Percentiles rank a stretch among this genome's conserved stretches.
These are phyloP conservation scores for Xylaria longipes DNA, from an alignment of 495 filamentous ascomycete species.

Conservation along the genomic window DNA sequence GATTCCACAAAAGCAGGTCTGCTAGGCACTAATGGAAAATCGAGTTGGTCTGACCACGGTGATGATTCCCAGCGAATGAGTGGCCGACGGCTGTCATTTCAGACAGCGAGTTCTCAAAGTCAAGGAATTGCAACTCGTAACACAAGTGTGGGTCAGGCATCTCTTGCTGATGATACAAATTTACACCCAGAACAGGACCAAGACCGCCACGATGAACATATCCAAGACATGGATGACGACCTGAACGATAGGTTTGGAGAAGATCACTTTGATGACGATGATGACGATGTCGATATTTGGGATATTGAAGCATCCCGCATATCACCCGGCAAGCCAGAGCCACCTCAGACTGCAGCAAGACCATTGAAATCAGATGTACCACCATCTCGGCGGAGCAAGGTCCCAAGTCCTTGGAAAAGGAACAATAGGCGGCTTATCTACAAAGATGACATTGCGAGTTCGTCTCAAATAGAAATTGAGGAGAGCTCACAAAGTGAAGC, in stretches of 20 bases:
- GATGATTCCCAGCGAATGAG: slow-evolving; percentile 22
- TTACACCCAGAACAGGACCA: background rate
- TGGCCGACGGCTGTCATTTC: slow-evolving; percentile 19
- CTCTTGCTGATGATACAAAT: background rate
- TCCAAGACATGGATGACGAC: slow-evolving; percentile 26
- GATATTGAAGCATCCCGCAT: slow-evolving; percentile 52
- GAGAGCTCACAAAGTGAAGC: slow-evolving; percentile 38
- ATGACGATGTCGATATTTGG: slow-evolving; percentile 54
- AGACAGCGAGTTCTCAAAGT: slow-evolving; percentile 19
- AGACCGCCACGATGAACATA: slow-evolving; percentile 2
- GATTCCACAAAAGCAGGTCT: slow-evolving; percentile 35
- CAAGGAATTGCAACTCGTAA: slow-evolving; percentile 13
- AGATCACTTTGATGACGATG: slow-evolving; percentile 29
- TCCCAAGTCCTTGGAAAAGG: slow-evolving; percentile 55
- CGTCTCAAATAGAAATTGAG: slow-evolving; percentile 46
- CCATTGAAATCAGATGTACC: slow-evolving; percentile 26
- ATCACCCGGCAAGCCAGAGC: slow-evolving; percentile 40
- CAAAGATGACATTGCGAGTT: slow-evolving; percentile 39
- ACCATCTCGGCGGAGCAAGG: slow-evolving; percentile 46
- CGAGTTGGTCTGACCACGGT: slow-evolving; percentile 39
- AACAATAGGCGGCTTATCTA: slow-evolving; percentile 40
- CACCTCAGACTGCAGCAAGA: slow-evolving; percentile 32
- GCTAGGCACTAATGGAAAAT: slow-evolving; percentile 34
- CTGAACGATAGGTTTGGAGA: slow-evolving; percentile 23
- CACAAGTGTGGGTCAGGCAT: slow-evolving; percentile 7